These are phyloP conservation scores for Colletotrichum brevisporum DNA, from an alignment of 2,329 filamentous ascomycete genomes.

Conservation along the genomic window DNA sequence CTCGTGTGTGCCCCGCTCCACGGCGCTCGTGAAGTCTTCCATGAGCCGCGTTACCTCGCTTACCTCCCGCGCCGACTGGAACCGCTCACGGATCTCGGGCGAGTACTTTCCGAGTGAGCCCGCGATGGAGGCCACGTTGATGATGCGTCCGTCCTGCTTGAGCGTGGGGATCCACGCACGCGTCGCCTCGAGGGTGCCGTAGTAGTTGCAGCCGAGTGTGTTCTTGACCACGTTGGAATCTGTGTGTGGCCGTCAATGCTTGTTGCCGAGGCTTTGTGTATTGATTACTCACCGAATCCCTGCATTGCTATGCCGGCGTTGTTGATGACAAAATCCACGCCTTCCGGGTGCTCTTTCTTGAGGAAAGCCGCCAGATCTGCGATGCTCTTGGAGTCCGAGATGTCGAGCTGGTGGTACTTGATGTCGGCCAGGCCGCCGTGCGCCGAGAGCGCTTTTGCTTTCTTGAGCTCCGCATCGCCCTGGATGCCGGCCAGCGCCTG, in stretches of 20 bases:
- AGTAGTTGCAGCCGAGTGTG: slow-evolving; percentile 67
- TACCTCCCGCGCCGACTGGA: slow-evolving; percentile 55
- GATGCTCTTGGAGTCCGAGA: slow-evolving; percentile 61
- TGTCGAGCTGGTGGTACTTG: slow-evolving; percentile 62
- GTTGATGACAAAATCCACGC: slow-evolving; percentile 67
- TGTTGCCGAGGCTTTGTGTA: not conserved
- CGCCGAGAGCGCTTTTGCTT: slow-evolving; percentile 60
- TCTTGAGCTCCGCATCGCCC: slow-evolving; percentile 58
- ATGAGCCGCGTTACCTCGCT: slow-evolving; percentile 62
- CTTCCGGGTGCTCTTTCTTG: slow-evolving; percentile 59
- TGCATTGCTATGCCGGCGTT: slow-evolving; percentile 65
- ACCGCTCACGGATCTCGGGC: slow-evolving; percentile 55
- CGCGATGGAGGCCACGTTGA: slow-evolving; percentile 63
- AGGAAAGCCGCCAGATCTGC: slow-evolving; percentile 56
- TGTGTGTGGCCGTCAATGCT: not conserved
- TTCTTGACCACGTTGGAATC: slow-evolving; percentile 58
- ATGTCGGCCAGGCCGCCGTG: slow-evolving; percentile 60
- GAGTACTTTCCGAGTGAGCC: slow-evolving; percentile 64
- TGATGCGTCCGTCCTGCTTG: slow-evolving; percentile 58
- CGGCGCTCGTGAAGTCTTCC: slow-evolving; percentile 62
- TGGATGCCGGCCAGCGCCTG: slow-evolving; percentile 59
- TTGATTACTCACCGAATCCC: slow-evolving; percentile 54
- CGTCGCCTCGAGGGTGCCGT: slow-evolving; percentile 62
- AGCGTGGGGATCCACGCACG: slow-evolving; percentile 61
- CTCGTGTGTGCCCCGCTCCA: slow-evolving; percentile 59